Conservation (phyloP, 805 yeast species). For the Helenozyma rhizophorensis region DNA sequence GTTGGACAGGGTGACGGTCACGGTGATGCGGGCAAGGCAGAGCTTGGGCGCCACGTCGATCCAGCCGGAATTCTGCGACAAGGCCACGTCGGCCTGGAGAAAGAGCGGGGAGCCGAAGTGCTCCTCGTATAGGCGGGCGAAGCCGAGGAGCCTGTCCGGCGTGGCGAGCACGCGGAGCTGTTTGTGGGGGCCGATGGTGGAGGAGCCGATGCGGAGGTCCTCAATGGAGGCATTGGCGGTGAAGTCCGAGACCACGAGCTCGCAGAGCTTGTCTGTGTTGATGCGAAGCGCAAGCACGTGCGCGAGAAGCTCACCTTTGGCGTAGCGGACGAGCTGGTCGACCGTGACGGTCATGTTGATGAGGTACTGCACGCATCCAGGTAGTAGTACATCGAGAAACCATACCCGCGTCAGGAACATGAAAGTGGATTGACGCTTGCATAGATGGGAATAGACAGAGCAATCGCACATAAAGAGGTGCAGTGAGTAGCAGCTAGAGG, state of each 20-base stretch:
- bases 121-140: constrained; percentile 4
- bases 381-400: too few relatives aligned
- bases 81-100: constrained; percentile 4
- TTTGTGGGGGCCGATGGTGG: background rate
- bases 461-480: too few relatives aligned
- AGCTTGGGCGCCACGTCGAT: constrained; percentile 5
- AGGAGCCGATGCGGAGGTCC: constrained; percentile 1
- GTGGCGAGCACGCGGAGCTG: constrained; percentile 2
- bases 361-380: too few relatives aligned
- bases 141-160: background rate
- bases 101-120: constrained; percentile 6
- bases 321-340: constrained; percentile 1
- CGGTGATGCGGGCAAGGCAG: constrained; percentile 6
- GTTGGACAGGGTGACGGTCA: constrained; percentile 1
- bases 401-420: too few relatives aligned
- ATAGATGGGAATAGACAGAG: too few relatives aligned
- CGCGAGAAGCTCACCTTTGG: constrained; percentile 4
- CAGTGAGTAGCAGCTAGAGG: too few relatives aligned
- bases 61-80: constrained; percentile 4
- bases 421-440: too few relatives aligned
- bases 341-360: too few relatives aligned
- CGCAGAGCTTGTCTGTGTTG: constrained; percentile 4
- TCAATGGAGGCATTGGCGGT: constrained; percentile 2
- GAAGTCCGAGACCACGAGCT: constrained; percentile 12
- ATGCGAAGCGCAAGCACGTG: constrained; percentile 14